Evolutionary conservation across 2,329 filamentous ascomycete species (phyloP).

Genomic region (Didymella glomerata): DNA sequence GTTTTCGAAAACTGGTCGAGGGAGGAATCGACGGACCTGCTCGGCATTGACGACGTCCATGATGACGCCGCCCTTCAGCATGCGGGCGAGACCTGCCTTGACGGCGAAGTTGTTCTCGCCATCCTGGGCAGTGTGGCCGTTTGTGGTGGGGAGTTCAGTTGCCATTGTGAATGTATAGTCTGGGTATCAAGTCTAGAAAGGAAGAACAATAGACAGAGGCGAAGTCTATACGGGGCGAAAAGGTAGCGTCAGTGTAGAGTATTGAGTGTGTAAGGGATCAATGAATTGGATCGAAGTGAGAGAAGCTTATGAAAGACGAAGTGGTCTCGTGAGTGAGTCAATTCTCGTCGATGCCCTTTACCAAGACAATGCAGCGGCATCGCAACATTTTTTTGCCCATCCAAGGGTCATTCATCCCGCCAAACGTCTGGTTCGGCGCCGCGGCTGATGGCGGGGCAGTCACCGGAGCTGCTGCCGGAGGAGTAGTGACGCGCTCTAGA

Average conservation of each 20-base stretch:
- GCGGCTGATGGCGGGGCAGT: conserved; percentile 21
- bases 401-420: conserved; percentile 31
- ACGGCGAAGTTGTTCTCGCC: conserved; percentile 74
- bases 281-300: not conserved
- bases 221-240: not conserved
- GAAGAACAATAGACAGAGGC: not conserved
- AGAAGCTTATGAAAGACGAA: conserved; percentile 19
- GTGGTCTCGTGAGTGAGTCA: conserved; percentile 30
- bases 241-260: not conserved
- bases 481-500: conserved; percentile 24
- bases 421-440: conserved; percentile 24
- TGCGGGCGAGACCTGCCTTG: conserved; percentile 94
- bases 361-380: conserved; percentile 33
- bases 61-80: conserved; percentile 99
- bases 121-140: conserved; percentile 55
- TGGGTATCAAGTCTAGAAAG: conserved; percentile 1
- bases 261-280: not conserved
- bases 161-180: conserved; percentile 48
- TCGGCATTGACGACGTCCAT: conserved; percentile 98
- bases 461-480: conserved; percentile 11
- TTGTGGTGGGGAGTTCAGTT: conserved; percentile 59
- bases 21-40: conserved; percentile 62
- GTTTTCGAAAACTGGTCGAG: not conserved
- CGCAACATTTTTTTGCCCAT: conserved; percentile 38
- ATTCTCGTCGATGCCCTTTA: conserved; percentile 33